phyloP scores from a whole-genome alignment of 371 early-diverging fungal genomes.

The Polyrhizophydium stewartii region DNA sequence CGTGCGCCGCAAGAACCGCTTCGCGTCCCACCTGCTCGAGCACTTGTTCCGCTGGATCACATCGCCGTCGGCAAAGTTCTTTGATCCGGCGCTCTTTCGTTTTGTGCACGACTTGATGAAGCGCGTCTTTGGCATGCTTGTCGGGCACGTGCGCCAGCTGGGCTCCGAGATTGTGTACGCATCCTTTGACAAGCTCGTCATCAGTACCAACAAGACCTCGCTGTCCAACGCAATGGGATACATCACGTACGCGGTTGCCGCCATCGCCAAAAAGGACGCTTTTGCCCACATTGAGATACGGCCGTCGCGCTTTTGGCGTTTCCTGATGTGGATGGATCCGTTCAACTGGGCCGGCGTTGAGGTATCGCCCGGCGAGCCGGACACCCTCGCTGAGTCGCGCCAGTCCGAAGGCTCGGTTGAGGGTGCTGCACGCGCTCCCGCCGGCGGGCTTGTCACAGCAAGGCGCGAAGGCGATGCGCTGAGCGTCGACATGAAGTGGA shows the following conservation, averaged over 20 bases:
- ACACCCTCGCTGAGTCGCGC: conserved; percentile 1
- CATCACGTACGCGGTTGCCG: conserved; percentile 63
- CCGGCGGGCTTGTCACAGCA: background rate
- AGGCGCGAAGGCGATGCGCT: background rate
- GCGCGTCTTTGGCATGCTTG: conserved; percentile 77
- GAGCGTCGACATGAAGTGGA: conserved; percentile 73
- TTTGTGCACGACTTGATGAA: conserved; percentile 83
- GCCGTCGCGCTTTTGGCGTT: conserved; percentile 67
- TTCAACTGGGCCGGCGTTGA: conserved; percentile 82
- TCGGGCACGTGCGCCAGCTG: conserved; percentile 71
- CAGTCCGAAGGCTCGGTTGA: background rate
- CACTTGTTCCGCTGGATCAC: conserved; percentile 88
- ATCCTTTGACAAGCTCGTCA: conserved; percentile 70
- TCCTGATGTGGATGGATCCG: conserved; percentile 90
- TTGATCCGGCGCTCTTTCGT: conserved; percentile 78
- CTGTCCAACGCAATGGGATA: conserved; percentile 69
- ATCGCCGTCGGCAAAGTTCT: conserved; percentile 64
- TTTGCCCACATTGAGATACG: conserved; percentile 67
- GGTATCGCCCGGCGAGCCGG: conserved; percentile 11
- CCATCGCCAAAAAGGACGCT: conserved; percentile 64
- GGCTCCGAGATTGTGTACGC: conserved; percentile 78
- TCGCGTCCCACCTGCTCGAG: conserved; percentile 71
- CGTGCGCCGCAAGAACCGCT: conserved; percentile 42
- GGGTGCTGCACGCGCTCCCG: background rate
- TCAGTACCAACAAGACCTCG: conserved; percentile 75